These are phyloP conservation scores for Coemansia guatemalensis DNA, from an alignment of 192 early-diverging fungal species.

Conservation along the genomic window DNA sequence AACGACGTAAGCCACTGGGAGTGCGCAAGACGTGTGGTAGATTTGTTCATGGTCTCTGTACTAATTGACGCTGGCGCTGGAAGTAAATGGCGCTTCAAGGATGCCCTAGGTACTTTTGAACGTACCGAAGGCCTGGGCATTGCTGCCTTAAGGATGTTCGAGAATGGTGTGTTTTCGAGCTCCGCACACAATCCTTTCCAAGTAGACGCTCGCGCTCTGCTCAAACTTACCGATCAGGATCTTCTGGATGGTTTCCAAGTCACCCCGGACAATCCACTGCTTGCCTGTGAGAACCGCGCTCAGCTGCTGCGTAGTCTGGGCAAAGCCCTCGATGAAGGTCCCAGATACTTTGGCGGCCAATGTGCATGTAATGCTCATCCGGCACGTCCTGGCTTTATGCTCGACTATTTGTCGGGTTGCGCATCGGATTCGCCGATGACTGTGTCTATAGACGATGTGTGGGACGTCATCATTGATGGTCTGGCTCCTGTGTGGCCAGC, in stretches of 20 bases:
- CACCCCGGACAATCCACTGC: constrained; percentile 69
- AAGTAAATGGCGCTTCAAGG: constrained; percentile 72
- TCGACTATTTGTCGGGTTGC: constrained; percentile 72
- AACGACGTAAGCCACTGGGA: constrained; percentile 38
- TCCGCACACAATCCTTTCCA: constrained; percentile 57
- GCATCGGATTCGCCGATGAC: constrained; percentile 39
- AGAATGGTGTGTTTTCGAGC: constrained; percentile 72
- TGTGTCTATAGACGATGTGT: constrained; percentile 72
- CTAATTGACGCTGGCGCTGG: constrained; percentile 94
- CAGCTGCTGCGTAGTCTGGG: constrained; percentile 69
- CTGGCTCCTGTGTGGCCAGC: constrained; percentile 86
- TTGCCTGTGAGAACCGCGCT: constrained; percentile 76
- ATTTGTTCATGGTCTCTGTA: constrained; percentile 87
- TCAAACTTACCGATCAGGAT: constrained; percentile 21
- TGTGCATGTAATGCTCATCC: constrained; percentile 37
- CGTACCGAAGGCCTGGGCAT: constrained; percentile 87
- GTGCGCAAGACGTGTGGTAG: constrained; percentile 69
- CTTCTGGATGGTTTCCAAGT: constrained; percentile 75
- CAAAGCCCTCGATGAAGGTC: constrained; percentile 49
- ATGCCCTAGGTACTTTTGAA: constrained; percentile 51
- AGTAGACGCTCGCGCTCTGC: constrained; percentile 61
- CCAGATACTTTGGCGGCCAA: constrained; percentile 58
- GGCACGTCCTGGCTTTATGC: constrained; percentile 78
- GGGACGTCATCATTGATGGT: constrained; percentile 77
- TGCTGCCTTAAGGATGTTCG: constrained; percentile 84